phyloP scores from a whole-genome alignment of 2,329 filamentous ascomycete species.

The Colletotrichum sp. region DNA sequence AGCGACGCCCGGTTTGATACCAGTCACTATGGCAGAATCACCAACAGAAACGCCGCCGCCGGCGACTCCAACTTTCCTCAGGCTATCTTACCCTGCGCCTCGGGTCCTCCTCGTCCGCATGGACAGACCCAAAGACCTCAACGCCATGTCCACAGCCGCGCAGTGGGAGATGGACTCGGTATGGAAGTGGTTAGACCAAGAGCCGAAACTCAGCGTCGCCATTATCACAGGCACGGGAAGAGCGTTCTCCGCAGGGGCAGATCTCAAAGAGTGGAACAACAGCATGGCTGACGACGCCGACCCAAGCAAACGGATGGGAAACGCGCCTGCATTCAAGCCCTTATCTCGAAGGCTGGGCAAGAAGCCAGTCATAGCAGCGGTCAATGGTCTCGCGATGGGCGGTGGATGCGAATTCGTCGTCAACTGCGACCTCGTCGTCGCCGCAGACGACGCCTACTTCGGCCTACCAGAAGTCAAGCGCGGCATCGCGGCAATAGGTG shows the following conservation, averaged over 20 bases:
- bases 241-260: slow-evolving; percentile 60
- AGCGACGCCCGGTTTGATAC: not conserved
- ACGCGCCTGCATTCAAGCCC: slow-evolving; percentile 13
- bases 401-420: slow-evolving; percentile 63
- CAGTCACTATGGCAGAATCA: not conserved
- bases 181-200: slow-evolving; percentile 60
- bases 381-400: slow-evolving; percentile 62
- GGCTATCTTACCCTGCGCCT: slow-evolving; percentile 42
- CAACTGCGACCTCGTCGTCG: slow-evolving; percentile 60
- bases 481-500: slow-evolving; percentile 58
- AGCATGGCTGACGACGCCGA: slow-evolving; percentile 24
- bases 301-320: slow-evolving; percentile 22
- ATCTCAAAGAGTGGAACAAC: slow-evolving; percentile 55
- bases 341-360: slow-evolving; percentile 49
- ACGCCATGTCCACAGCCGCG: slow-evolving; percentile 43
- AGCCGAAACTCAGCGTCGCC: slow-evolving; percentile 50
- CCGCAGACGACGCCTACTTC: slow-evolving; percentile 54
- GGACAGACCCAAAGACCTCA: slow-evolving; percentile 41
- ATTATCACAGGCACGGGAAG: slow-evolving; percentile 57
- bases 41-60: slow-evolving; percentile 36
- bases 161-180: slow-evolving; percentile 47
- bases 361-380: slow-evolving; percentile 65
- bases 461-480: slow-evolving; percentile 58
- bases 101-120: slow-evolving; percentile 44
- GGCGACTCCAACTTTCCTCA: slow-evolving; percentile 35